Evolutionary conservation across 106 monocot genomes (phyloP), one percentile per base, ranked within the genome.

Genomic region (Allium sativum): DNA sequence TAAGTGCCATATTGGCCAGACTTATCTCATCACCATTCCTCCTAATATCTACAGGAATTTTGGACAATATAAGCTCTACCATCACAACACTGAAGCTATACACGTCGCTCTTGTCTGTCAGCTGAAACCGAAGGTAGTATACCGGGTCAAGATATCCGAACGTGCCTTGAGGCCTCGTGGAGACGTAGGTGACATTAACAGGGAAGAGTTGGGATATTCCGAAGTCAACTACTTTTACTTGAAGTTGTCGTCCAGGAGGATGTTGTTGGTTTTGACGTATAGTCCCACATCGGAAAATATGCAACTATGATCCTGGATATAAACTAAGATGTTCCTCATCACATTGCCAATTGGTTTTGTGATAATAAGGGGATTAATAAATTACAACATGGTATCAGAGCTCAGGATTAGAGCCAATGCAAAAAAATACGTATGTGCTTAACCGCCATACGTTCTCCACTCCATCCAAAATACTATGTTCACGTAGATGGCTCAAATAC

Each of bases 31-130:
- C 18, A 15, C 48, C 17, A 8, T 43, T 7, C 62, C 74, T 47
- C 44, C 7, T 63, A 20, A 68, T 58, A 14, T 75, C 74, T 0
- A 75, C 62, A 7, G 74, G 68, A 0, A 54, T 63, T 42, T 68
- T 68, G 4, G 74, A 75, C 18, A 68, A 75, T 56, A 75, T n/a
- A n/a, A n/a, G n/a, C n/a, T n/a, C n/a, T n/a, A n/a, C n/a, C n/a
- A n/a, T n/a, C n/a, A n/a, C 74, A 16, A 74, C 74, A 1, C 74
- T 67, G 7, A 68, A 74, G 21, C 74, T 74, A 12, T 74, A 74
- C 2, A 74, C 74, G 42, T 74, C 74, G 21, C 74, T 74, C 61
- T 55, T 74, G 31, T 74, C 74, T 0, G 74, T 74, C 7, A 74
- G 54, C 18, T 67, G 74, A 61, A 45, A 74, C 61, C 67, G 68